Evolutionary conservation across 768 basidiomycete genomes (phyloP).

Genomic region (Boletus pseudopeckii): DNA sequence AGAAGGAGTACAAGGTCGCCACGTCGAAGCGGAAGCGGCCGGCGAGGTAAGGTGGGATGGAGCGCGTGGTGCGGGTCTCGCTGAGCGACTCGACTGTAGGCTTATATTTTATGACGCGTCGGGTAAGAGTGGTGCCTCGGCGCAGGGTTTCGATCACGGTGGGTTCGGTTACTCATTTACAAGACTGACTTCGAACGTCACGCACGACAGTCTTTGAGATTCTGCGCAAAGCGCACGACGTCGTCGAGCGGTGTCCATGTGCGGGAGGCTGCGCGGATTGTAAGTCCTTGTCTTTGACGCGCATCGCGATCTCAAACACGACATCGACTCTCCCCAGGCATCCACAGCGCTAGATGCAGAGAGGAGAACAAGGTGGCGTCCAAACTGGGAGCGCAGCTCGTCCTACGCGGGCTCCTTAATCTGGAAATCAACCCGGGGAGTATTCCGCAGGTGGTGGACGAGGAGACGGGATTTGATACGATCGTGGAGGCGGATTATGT

Average conservation of each 20-base stretch:
- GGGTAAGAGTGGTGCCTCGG: constrained; percentile 68
- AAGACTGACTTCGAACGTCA: neutral
- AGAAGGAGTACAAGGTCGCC: constrained; percentile 63
- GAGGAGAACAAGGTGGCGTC: constrained; percentile 72
- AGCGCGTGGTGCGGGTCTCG: no score
- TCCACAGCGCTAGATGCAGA: constrained; percentile 61
- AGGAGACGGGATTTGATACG: constrained; percentile 40
- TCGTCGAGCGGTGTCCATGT: constrained; percentile 63
- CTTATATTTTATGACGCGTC: constrained; percentile 78
- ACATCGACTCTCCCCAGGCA: constrained; percentile 42
- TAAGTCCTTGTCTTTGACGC: constrained; percentile 29
- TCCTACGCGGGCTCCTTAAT: constrained; percentile 60
- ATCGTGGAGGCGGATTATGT: constrained; percentile 53
- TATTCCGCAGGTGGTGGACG: constrained; percentile 34
- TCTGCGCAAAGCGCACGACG: constrained; percentile 53
- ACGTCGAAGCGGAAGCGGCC: constrained; percentile 62
- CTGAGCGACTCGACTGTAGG: constrained; percentile 33
- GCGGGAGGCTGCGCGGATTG: constrained; percentile 68
- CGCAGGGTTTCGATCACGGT: constrained; percentile 84
- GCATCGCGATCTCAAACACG: neutral
- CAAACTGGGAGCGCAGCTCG: constrained; percentile 69
- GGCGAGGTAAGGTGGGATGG: constrained; percentile 32
- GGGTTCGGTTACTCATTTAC: neutral
- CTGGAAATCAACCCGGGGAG: constrained; percentile 37
- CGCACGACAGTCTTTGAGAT: constrained; percentile 49